A percentile compares a stretch with the other conserved stretches of the same genome.
Conservation (phyloP, 768 basidiomycete genomes). For the Suillus bovinus region DNA sequence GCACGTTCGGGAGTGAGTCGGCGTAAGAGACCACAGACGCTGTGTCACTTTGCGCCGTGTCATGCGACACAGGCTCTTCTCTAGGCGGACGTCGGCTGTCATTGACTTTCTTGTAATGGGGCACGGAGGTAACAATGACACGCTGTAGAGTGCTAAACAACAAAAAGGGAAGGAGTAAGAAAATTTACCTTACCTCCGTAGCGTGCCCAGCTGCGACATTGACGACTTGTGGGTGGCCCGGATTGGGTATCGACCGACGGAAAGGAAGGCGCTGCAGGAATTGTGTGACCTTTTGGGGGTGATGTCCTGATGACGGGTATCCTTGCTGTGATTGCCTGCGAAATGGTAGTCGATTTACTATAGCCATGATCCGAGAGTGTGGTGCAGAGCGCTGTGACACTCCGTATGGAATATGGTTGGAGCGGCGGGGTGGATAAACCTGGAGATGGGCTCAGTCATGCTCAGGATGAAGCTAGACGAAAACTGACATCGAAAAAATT, state of each 20-base stretch:
- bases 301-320: neutral
- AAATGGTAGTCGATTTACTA: neutral
- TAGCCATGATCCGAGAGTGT: neutral
- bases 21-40: neutral
- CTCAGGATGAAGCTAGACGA: neutral
- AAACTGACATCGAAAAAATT: neutral
- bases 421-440: neutral
- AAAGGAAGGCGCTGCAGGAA: neutral
- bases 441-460: neutral
- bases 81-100: neutral
- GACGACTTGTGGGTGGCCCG: neutral
- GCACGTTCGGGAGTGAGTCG: neutral
- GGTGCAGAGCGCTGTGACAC: neutral
- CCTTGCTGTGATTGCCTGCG: neutral
- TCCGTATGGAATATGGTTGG: neutral
- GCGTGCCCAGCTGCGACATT: neutral
- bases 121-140: neutral
- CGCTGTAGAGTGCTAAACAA: neutral
- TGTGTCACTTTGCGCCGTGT: neutral
- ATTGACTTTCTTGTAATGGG: neutral
- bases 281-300: neutral
- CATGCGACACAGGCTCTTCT: neutral
- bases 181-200: neutral
- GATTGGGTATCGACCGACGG: neutral
- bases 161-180: neutral